Base-by-base conservation (phyloP, 1,284 basidiomycete species). In the Trametes versicolor region DNA sequence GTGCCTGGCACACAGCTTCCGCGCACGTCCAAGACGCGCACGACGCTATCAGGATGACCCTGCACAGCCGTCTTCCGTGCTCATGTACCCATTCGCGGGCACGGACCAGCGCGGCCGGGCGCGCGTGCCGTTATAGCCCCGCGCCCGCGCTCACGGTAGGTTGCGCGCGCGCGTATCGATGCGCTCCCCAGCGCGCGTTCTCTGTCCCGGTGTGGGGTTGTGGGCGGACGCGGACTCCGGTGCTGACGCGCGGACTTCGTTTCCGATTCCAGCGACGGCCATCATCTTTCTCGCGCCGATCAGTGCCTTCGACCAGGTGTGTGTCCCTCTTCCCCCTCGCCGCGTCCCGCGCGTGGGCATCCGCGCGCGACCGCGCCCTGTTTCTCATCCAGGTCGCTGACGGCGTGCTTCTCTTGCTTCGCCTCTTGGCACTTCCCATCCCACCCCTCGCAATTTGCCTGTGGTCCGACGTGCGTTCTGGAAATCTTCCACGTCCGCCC, bases 241-340 rank as follows among this genome's bases (percentile, higher is more conserved):
- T 32, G 62, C 51, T 63, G 62, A 59, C 53, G 27, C 21, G 29
- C 54, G 25, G 29, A 1, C 2, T 25, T 23, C 21, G 36, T 60
- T 39, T 27, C 19, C 63, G 60, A 50, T 36, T 64, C 25, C 71
- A 90, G 88, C 90, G 8, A 89, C 87, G 56, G 90, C 89, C 25
- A 87, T 91, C 72, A 91, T 92, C 73, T 92, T 91, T 74, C 78
- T 91, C 58, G 92, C 91, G 58, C 92, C 92, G 41, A 90, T 94
- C 70, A 92, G 90, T 71, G 92, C 92, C 48, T 94, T 91, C 73
- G 92, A 94, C 80, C 91, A 92, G 85, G 91, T 87, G 71, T 69
- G 78, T 65, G n/a, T 61, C 41, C 41, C 49, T 60, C 67, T 17
- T 17, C 15, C 10, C 27, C 19, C 32, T 32, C 19, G 27, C 37